Conservation (phyloP, 495 filamentous ascomycete species). For the Penicillium flavigenum region DNA sequence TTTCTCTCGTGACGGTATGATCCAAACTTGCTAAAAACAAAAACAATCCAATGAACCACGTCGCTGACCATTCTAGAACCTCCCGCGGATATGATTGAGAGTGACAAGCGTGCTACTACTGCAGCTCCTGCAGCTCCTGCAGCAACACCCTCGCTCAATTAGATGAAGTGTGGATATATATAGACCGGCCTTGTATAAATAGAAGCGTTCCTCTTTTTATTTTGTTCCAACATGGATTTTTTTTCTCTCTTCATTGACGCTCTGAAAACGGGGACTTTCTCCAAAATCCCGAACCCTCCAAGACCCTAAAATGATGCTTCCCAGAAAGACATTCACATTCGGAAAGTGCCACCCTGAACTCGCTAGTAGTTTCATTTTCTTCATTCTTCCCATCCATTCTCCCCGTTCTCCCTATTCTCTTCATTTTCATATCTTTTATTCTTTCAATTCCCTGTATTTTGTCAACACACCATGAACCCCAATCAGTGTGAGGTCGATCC, state of each 20-base stretch:
- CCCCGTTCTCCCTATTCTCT: no score
- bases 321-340: background rate
- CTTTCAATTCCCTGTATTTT: background rate
- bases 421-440: no score
- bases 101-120: conserved; percentile 35
- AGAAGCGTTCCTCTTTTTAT: conserved; percentile 25
- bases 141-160: conserved; percentile 43
- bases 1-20: conserved; percentile 73
- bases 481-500: background rate
- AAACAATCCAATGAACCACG: background rate
- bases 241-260: background rate
- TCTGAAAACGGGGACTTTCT: background rate
- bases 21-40: background rate
- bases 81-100: conserved; percentile 56
- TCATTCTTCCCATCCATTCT: no score
- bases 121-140: conserved; percentile 33
- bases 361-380: background rate
- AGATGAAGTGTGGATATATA: conserved; percentile 40
- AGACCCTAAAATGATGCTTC: background rate
- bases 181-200: conserved; percentile 39
- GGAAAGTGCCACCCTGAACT: background rate
- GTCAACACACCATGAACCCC: background rate
- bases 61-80: conserved; percentile 49
- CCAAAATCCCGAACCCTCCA: background rate
- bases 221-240: background rate